Conservation (phyloP, 2,329 filamentous ascomycete genomes). For the Phialocephala subalpina region DNA sequence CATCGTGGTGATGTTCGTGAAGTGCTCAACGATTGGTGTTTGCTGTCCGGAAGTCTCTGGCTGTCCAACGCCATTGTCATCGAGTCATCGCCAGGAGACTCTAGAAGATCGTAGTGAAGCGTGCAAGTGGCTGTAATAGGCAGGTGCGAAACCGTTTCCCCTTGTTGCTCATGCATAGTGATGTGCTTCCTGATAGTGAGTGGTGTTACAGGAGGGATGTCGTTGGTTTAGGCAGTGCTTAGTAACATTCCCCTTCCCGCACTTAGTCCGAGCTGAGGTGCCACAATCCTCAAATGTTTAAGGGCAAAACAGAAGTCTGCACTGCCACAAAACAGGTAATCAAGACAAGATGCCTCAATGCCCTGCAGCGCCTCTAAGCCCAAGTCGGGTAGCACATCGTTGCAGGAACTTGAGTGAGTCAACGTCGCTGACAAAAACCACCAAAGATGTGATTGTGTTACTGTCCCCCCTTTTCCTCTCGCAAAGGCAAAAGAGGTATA, state of each 20-base stretch:
- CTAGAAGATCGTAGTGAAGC: not conserved
- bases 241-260: not conserved
- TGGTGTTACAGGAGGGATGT: not conserved
- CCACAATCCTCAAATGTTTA: no score
- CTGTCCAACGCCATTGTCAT: not conserved
- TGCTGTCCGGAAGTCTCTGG: not conserved
- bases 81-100: not conserved
- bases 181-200: not conserved
- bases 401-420: constrained; percentile 4
- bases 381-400: not conserved
- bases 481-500: not conserved
- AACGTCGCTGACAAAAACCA: constrained; percentile 1
- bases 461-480: not conserved
- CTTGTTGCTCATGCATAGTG: constrained; percentile 1
- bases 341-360: no score
- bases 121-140: not conserved
- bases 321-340: no score
- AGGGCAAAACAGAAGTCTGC: no score
- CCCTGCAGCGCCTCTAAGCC: not conserved
- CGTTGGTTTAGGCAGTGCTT: not conserved
- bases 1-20: no score
- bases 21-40: not conserved
- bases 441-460: not conserved
- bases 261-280: no score
- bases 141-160: not conserved